Base-by-base conservation (phyloP, 768 basidiomycete species). In the Podaxis sp. region DNA sequence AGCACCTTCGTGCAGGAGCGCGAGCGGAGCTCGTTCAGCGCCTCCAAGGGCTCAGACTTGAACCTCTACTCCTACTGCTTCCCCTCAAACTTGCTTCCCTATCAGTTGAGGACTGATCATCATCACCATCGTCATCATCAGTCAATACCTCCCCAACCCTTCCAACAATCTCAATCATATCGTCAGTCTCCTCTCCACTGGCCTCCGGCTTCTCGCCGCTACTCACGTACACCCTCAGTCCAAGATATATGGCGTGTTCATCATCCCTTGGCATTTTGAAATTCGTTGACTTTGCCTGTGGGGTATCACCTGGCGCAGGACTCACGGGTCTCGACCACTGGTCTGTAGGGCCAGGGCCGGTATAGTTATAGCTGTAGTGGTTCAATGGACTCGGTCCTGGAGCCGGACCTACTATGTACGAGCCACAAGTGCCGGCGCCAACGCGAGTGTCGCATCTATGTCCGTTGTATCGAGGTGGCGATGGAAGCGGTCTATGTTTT, bases 391-490 rank as follows among this genome's bases (percentile, higher is more conserved):
- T 37, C 13, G 57, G 52, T 8, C 15, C 13, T 8, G 12, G 24
- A 22, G 10, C 10, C 4, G 22, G 48, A 24, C 22, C 17, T 49
- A 22, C 24, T 24, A 4, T 3, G 12, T 50, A 13, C 22, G 41
- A 8, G 15, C 41, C n/a, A 3, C 41, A 8, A 24, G 26, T 13
- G 26, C 24, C 10, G 13, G 26, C 2, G 26, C 49, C 49, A 26
- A 50, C 26, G 22, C 58, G 58, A 26, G 58, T 51, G 20, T 60
- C 58, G 10, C 50, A 33, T 5, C 37, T 51, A 38, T 60, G 20
- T 20, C 58, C 58, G 20, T 50, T 60, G 15, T 51, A 60, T 6
- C 38, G 36, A 38, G 58, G 58, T 20, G 58, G 58, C 15, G 58
- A 50, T 3, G 24, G 37, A 5, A 56, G 38, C n/a, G 36, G n/a